Evolutionary conservation across 495 filamentous ascomycete species (phyloP), one percentile per base, ranked within the genome.

Genomic region (Rusavskia elegans): DNA sequence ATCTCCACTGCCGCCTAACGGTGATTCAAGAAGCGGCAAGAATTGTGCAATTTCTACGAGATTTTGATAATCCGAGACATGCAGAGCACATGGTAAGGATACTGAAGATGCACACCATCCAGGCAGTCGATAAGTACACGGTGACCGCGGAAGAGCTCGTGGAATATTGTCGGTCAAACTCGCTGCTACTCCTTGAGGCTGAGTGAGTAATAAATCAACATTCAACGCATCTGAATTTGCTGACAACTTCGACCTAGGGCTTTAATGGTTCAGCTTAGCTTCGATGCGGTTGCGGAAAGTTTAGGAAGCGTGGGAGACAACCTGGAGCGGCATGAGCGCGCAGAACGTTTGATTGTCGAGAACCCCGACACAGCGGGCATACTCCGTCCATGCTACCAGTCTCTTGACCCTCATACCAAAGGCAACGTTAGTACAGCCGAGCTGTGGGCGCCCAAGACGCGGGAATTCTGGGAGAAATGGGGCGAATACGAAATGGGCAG

Each of bases 111-210:
- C 20, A 57, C 25, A 49, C 39, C 3, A 51, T 44, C 25, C 23
- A 32, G 11, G 49, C 53, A 50, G 46, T 51, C 42, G 38, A 45
- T 0, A 17, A 19, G 0, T 42, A 53, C 14, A 38, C 55, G 5
- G 25, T 27, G 19, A 17, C 41, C 5, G 38, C 59, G 30, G 39
- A 53, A 10, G 20, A 11, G 19, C 29, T 51, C 14, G 55, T 59
- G 14, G 42, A n/a, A 5, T 27, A 52, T n/a, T 59, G 54, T 17
- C 19, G 40, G 29, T 35, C 5, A 0, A 49, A 41, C 17, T 23
- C 45, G 11, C 36, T 61, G 54, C 52, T 52, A 45, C 51, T 54
- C 17, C 54, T 61, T 19, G 57, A 61, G 52, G 52, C 42, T 10
- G 59, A 61, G 39, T 42, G 3, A 10, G 40, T 42, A 21, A 19